These are phyloP conservation scores for Plantago major DNA, from an alignment of 257 asterid species.

Conservation along the genomic window DNA sequence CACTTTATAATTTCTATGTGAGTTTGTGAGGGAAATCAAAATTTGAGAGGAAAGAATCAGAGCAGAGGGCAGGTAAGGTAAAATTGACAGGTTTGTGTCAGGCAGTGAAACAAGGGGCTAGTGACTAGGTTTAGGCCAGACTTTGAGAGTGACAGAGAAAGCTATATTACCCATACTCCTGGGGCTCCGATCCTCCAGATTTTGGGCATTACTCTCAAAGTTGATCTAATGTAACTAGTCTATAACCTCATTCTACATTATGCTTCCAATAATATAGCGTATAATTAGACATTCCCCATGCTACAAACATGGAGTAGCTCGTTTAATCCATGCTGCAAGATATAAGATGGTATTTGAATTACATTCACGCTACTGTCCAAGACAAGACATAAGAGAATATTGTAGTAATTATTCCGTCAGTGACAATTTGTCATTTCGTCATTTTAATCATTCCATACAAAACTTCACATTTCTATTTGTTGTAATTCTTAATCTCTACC, in stretches of 20 bases:
- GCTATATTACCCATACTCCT: not conserved
- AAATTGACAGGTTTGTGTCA: slow-evolving; percentile 30
- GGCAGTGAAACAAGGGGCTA: slow-evolving; percentile 8
- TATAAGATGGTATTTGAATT: too few relatives aligned
- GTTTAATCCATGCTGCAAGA: too few relatives aligned
- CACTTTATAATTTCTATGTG: not conserved
- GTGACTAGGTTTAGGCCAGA: slow-evolving; percentile 42
- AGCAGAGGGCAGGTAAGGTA: slow-evolving; percentile 19
- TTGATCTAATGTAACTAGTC: too few relatives aligned
- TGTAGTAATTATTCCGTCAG: too few relatives aligned
- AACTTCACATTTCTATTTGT: too few relatives aligned
- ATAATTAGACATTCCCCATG: not conserved
- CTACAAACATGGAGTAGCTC: not conserved
- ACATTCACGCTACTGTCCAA: too few relatives aligned
- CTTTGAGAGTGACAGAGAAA: slow-evolving; percentile 49
- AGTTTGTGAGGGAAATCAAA: slow-evolving; percentile 14
- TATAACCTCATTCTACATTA: not conserved
- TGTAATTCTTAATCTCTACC: too few relatives aligned
- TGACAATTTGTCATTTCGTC: too few relatives aligned
- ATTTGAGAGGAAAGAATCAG: not conserved
- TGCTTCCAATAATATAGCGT: not conserved
- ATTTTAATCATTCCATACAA: too few relatives aligned
- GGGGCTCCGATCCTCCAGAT: too few relatives aligned
- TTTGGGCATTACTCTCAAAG: too few relatives aligned
- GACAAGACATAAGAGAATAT: too few relatives aligned